phyloP scores from a whole-genome alignment of 75 land plant genomes.

The Cupressus sempervirens region DNA sequence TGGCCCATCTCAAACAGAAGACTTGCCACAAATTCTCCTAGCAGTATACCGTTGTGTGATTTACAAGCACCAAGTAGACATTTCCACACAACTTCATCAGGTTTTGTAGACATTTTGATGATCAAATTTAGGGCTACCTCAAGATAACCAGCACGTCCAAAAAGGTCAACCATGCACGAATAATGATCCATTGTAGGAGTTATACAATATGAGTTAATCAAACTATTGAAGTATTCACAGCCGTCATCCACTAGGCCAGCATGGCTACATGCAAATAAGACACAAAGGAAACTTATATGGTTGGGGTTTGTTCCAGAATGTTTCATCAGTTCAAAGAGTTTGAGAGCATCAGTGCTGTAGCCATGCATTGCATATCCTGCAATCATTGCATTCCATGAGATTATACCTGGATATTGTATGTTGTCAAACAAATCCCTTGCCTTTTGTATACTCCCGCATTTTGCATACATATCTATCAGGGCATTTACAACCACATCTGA shows the following conservation, averaged over 20 bases:
- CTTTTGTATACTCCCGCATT: slow-evolving; percentile 19
- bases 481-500: slow-evolving; percentile 12
- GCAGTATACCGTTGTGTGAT: slow-evolving; percentile 16
- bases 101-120: slow-evolving; percentile 15
- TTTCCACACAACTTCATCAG: slow-evolving; percentile 17
- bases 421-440: slow-evolving; percentile 17
- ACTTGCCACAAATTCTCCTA: slow-evolving; percentile 16
- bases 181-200: slow-evolving; percentile 28
- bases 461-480: slow-evolving; percentile 22
- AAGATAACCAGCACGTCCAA: slow-evolving; percentile 33
- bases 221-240: slow-evolving; percentile 12
- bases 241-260: slow-evolving; percentile 18
- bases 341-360: slow-evolving; percentile 4
- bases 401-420: slow-evolving; percentile 1
- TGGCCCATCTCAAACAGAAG: slow-evolving; percentile 16
- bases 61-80: slow-evolving; percentile 28
- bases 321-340: slow-evolving; percentile 15
- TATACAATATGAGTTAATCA: slow-evolving; percentile 15
- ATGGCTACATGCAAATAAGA: slow-evolving; percentile 19
- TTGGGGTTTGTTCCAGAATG: slow-evolving; percentile 7
- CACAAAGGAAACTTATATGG: slow-evolving; percentile 9
- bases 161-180: slow-evolving; percentile 31
- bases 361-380: slow-evolving; percentile 26
- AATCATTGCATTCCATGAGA: slow-evolving; percentile 19
- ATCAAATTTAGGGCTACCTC: slow-evolving; percentile 24